These are phyloP conservation scores for Yamadazyma epiphylla DNA, from an alignment of 1,139 yeast genomes.

Conservation along the genomic window DNA sequence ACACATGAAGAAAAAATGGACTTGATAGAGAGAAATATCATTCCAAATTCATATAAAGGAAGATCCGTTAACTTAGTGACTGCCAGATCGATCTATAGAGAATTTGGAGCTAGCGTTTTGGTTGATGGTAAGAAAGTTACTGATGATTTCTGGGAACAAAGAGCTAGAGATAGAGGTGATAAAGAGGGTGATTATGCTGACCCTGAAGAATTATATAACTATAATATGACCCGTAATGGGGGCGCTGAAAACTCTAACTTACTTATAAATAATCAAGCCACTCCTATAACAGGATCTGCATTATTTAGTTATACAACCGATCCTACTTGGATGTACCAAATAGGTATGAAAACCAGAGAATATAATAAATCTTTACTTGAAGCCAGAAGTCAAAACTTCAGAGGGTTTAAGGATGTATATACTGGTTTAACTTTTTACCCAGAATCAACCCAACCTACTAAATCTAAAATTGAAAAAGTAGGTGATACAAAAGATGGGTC, in stretches of 20 bases:
- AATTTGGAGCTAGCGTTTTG: constrained; percentile 85
- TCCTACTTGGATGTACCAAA: constrained; percentile 84
- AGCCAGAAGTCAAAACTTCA: constrained; percentile 53
- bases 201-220: constrained; percentile 50
- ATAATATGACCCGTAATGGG: constrained; percentile 15
- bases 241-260: constrained; percentile 10
- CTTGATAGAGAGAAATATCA: constrained; percentile 72
- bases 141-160: constrained; percentile 88
- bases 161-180: constrained; percentile 66
- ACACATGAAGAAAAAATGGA: constrained; percentile 79
- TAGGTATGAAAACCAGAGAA: constrained; percentile 70
- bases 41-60: constrained; percentile 90
- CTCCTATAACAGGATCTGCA: constrained; percentile 39
- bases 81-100: constrained; percentile 85
- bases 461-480: constrained; percentile 21
- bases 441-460: constrained; percentile 66
- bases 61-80: constrained; percentile 87
- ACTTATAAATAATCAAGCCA: constrained; percentile 16
- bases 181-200: constrained; percentile 81
- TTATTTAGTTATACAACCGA: constrained; percentile 50
- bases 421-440: constrained; percentile 79
- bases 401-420: constrained; percentile 76
- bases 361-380: constrained; percentile 62
- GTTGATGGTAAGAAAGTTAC: constrained; percentile 74
- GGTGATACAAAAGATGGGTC: constrained; percentile 11